Base-by-base conservation (phyloP, 1,284 basidiomycete genomes). In the Trichosporon ovoides region DNA sequence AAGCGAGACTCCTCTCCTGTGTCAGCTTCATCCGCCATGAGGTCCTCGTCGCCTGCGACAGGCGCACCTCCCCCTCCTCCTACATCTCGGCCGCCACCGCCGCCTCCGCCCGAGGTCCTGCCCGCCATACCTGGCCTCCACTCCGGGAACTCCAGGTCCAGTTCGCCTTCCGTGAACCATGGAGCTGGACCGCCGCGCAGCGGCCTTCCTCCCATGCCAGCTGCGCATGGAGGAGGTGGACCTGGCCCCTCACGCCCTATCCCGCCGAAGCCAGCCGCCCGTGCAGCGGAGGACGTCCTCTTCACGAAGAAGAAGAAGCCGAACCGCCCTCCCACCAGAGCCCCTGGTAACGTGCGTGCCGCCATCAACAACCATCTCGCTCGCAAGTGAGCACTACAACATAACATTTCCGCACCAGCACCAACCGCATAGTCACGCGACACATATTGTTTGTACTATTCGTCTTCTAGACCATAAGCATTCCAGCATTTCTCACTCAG, bases 251-350 rank as follows among this genome's bases (percentile, higher is more conserved):
- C 16, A 1, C 38, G 53, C 13, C 59, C 56, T 7, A 28, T 62
- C 11, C 64, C 67, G 14, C 62, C 61, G 9, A 57, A 57, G 3
- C 51, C 43, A 2, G 16, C 43, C 24, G 24, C 66, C 1, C 56
- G 63, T 13, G 38, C 67, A 0, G 60, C 68, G 6, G 68, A 71
- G 52, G 71, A 73, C 36, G 65, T 70, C 1, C 51, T 76, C 20
- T 77, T 77, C 54, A 70, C 74, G 61, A 76, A 74, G 60, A 77
- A 75, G 58, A 74, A 74, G 60, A 67, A 67, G 38, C 57, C 62
- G 16, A 59, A 55, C 19, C 46, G 46, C 35, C 34, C 55, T 19
- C 31, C 53, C 16, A 36, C 34, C n/a, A 22, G 40, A 10, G 22
- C 60, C 1, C 33, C 53, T 5, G 24, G 38, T 16, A 65, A 64